Percentiles rank a stretch among this genome's conserved stretches.
Evolutionary conservation across 768 basidiomycete species (phyloP).

Genomic region (Suillus cothurnatus): DNA sequence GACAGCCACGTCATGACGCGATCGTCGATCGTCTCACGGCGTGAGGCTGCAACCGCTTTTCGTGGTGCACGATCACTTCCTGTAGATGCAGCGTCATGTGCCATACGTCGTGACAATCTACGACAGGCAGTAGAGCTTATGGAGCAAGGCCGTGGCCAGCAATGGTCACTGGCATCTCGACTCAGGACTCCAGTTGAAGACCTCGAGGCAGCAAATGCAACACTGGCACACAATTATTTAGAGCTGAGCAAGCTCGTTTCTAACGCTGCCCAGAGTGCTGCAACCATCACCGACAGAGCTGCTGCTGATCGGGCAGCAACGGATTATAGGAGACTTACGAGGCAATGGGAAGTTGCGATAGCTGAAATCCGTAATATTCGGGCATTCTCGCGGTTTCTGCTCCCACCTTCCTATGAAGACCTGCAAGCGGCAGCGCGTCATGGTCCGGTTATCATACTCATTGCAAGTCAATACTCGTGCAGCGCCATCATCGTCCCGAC

Average conservation of each 20-base stretch:
- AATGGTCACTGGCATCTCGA: constrained; percentile 29
- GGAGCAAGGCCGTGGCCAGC: constrained; percentile 21
- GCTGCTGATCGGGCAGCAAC: background rate
- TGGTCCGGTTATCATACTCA: background rate
- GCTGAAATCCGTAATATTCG: background rate
- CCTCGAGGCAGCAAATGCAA: background rate
- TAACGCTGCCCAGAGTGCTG: background rate
- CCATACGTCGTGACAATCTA: constrained; percentile 10
- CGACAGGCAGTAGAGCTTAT: constrained; percentile 26
- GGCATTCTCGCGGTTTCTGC: background rate
- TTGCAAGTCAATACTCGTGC: background rate
- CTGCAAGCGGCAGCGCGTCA: background rate
- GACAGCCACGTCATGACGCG: background rate
- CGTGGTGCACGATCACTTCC: accelerated
- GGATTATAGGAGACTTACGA: background rate
- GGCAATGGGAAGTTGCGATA: background rate
- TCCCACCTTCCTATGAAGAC: background rate
- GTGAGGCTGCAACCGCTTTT: background rate
- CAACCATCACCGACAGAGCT: background rate
- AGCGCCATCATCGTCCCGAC: background rate
- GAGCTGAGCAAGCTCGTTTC: background rate
- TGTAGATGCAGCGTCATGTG: constrained; percentile 14
- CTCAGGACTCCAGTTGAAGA: constrained; percentile 20
- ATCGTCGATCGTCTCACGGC: background rate
- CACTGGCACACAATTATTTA: background rate